Evolutionary conservation across 2,329 filamentous ascomycete genomes (phyloP), one percentile per base, ranked within the genome.

Genomic region (Ceratocystis ficicola): DNA sequence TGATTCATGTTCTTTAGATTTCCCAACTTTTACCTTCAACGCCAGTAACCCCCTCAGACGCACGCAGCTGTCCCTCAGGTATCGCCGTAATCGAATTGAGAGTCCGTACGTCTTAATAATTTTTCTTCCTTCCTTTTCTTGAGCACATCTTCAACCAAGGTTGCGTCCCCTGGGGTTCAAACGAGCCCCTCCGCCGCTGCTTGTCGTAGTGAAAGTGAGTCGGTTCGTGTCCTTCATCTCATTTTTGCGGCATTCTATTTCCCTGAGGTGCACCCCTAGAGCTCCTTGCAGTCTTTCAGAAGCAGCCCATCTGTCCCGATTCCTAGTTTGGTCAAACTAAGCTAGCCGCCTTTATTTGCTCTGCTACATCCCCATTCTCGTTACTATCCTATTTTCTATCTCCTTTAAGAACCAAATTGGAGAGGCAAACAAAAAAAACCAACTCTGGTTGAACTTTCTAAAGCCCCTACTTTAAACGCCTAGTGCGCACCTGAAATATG

Each of bases 401-500:
- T 57, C 12, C 15, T 15, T 32, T 10, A 5, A 59, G 15, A 30
- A 22, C 36, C 15, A 41, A 15, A 12, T 10, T 41, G 12, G 10
- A 59, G 7, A 59, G 28, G 2, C 15, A 17, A 36, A n/a, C 15
- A 30, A 57, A 32, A 32, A 32, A 55, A 55, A 2, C 55, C 7
- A n/a, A 36, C 55, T n/a, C 55, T 59, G 55, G 55, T 59, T 59
- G 55, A 36, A 12, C 20, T 22, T 36, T 32, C 28, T n/a, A 36
- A 25, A 20, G 28, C 8, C 20, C 28, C 55, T 28, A 59, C 55
- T 20, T 59, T 59, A 59, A 36, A n/a, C 55, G 15, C 52, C 55
- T 65, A 62, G 17, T 52, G 61, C 28, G 50, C 32, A 67, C 28
- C 55, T 63, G 12, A 62, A 67, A 64, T 52, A 67, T 67, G 65